Base-by-base conservation (phyloP, 768 basidiomycete genomes). In the Amanita pallidorosea region DNA sequence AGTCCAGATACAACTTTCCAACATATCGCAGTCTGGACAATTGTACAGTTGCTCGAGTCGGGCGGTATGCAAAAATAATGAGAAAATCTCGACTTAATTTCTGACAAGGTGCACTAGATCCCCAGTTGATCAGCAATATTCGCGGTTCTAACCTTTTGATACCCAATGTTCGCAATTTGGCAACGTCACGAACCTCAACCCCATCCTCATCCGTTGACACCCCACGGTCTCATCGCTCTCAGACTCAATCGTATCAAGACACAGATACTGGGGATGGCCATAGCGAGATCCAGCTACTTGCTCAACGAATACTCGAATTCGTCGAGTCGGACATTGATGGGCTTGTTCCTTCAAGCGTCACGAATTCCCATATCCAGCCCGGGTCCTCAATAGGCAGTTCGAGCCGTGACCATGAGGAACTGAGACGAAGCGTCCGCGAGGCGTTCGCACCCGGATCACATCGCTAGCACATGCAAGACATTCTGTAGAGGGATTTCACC, bases 11-110 rank as follows among this genome's bases (percentile, higher is more conserved):
- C 90, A 12, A 99, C 96, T 1, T 99, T 99, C 84, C 94, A 97
- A 65, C 96, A 99, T 63, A 99, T 98, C 55, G 96, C 96, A 31
- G 93, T 99, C 40, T 99, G 96, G 96, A 97, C 96, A 0, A 94
- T 98, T 57, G 94, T 97, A 22, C 96, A 99, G 63, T 70, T 99
- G 18, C 74, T 99, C 23, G 96, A 99, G 64, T 95, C 95, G n/a
- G 88, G 90, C 54, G 89, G 87, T 88, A 56, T 38, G 71, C 57
- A 29, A 51, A 37, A 44, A 33, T 4, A 13, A 27, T 22, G 15
- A 53, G 40, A 46, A 41, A 20, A 45, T 18, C 47, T 47, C 22
- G 12, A 40, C 45, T 47, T n/a, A 15, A 27, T 47, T 8, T 27
- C 35, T 49, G 46, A 36, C 52, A 17, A 33, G 51, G 33, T 29